Evolutionary conservation across 495 filamentous ascomycete genomes (phyloP), one percentile per base, ranked within the genome.

Genomic region (Penicillium egyptiacum): DNA sequence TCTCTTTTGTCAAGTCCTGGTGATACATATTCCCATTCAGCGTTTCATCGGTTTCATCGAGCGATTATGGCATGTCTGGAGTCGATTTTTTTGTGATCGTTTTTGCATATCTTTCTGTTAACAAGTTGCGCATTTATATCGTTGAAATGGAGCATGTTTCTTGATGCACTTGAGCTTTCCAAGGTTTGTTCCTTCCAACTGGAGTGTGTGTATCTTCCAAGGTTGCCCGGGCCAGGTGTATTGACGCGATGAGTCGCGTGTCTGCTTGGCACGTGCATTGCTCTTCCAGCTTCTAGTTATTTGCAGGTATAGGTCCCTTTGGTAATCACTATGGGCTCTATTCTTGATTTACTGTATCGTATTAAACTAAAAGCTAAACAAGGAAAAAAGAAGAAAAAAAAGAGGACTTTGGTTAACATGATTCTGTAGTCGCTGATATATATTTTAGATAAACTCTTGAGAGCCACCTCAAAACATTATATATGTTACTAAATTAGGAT

Each of bases 61-160:
- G 65, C 65, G 59, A 62, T 58, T 53, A 44, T 58, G 59, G 59
- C 58, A 64, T 64, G 61, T 58, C 57, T 41, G 63, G 60, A 61
- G 63, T 63, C 53, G 44, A 30, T 55, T 31, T 57, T 47, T 25
- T 43, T 19, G 30, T 37, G 10, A 11, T 46, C 10, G 3, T 26
- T 33, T 45, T 28, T 11, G 56, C 31, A 26, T 14, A 28, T 40
- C 47, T 52, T 46, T 20, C 22, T 49, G 30, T 46, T 40, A 14
- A 26, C 43, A 39, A n/a, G 16, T 17, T 39, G 16, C 5, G 6
- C n/a, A 9, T 30, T 60, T 42, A 45, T 40, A 26, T 55, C 3
- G 12, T 22, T 48, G 23, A 28, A 33, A 33, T 30, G 43, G 20
- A 56, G 16, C 25, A 25, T 39, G 22, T 47, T 49, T 31, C 14